Evolutionary conservation across 2,329 filamentous ascomycete genomes (phyloP).

Genomic region (Ceratocystis variospora): DNA sequence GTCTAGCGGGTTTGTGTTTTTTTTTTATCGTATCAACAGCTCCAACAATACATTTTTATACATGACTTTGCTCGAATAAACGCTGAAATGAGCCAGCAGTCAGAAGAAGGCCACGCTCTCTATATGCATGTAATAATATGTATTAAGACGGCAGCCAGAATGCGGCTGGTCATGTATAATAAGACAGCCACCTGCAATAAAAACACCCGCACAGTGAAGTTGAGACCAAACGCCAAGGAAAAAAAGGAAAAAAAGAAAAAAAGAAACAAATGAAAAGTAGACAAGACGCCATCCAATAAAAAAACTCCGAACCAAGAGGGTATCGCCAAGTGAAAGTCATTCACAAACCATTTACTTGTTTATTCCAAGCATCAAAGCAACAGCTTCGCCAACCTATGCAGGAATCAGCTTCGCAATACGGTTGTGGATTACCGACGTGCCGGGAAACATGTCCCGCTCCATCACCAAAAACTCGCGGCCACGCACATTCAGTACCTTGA

Average conservation of each 20-base stretch:
- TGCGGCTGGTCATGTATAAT: background rate
- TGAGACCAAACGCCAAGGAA: background rate
- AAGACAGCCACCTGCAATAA: background rate
- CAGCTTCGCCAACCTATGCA: background rate
- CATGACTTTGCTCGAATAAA: background rate
- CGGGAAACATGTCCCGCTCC: conserved; percentile 32
- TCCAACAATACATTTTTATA: background rate
- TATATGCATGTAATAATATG: background rate
- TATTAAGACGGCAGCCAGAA: background rate
- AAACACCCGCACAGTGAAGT: background rate
- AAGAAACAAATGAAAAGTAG: background rate
- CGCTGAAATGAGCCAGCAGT: no score
- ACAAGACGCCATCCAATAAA: background rate
- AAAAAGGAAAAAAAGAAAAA: background rate
- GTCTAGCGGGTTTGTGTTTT: background rate
- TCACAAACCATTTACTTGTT: conserved; percentile 4
- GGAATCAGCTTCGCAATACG: conserved; percentile 21
- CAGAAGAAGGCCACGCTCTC: no score
- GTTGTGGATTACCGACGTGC: conserved; percentile 28
- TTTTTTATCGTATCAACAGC: background rate
- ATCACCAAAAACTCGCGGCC: conserved; percentile 45
- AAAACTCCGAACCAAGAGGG: conserved; percentile 7
- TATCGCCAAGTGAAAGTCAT: conserved; percentile 14
- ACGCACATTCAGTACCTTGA: conserved; percentile 38
- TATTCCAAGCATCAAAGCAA: background rate